Evolutionary conservation across 1,284 basidiomycete genomes (phyloP).

Genomic region (Phellopilus nigrolimitatus): DNA sequence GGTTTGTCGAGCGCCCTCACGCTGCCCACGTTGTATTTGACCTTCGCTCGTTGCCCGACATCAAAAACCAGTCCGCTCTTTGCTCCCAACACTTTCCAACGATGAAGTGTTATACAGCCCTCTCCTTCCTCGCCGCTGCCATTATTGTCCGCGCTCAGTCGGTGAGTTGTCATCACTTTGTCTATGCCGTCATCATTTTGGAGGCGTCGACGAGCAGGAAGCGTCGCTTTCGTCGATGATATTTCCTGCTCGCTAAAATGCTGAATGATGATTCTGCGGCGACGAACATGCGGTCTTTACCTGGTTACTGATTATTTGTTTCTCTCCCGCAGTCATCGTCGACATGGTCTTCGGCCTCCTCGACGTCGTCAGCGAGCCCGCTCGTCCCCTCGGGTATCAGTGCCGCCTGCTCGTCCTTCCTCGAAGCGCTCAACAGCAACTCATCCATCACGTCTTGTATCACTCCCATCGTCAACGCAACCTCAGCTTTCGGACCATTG

Average conservation of each 20-base stretch:
- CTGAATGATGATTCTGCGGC: no score
- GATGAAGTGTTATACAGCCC: constrained; percentile 46
- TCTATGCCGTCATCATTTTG: not conserved
- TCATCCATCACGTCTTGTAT: constrained; percentile 57
- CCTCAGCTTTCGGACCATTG: constrained; percentile 54
- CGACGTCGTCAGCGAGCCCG: constrained; percentile 36
- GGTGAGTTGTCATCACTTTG: constrained; percentile 22
- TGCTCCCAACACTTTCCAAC: constrained; percentile 20
- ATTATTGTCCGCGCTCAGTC: constrained; percentile 40
- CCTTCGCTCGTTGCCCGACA: not conserved
- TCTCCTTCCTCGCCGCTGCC: constrained; percentile 42
- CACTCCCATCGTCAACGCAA: constrained; percentile 56
- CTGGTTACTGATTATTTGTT: constrained; percentile 19
- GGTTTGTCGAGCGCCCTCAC: no score
- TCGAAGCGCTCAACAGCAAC: constrained; percentile 61
- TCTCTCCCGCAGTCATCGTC: constrained; percentile 22
- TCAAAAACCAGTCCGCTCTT: constrained; percentile 18
- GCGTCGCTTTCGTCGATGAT: constrained; percentile 12
- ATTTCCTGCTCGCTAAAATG: no score
- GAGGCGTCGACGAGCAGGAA: not conserved
- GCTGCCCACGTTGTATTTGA: constrained; percentile 6
- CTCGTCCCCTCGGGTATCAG: constrained; percentile 65
- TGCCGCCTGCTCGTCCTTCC: constrained; percentile 52
- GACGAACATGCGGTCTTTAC: no score
- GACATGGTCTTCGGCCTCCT: constrained; percentile 28